Evolutionary conservation across 2,329 filamentous ascomycete genomes (phyloP).

Genomic region (Septoria petroselini): DNA sequence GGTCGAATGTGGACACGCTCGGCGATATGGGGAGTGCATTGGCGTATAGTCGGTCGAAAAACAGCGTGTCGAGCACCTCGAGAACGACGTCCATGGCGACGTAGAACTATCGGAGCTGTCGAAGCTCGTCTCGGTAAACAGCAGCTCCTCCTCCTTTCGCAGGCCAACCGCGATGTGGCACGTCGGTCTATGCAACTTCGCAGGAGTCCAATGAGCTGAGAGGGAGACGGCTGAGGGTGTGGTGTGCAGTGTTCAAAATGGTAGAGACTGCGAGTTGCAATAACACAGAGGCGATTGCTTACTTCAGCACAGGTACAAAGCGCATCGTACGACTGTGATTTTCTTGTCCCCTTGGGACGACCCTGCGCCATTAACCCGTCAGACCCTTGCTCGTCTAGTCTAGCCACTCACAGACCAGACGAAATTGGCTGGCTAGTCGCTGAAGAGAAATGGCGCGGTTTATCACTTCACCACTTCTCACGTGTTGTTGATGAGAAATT

Average conservation of each 20-base stretch:
- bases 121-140: conserved; percentile 8
- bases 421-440: not conserved
- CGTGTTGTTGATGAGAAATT: not conserved
- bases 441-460: not conserved
- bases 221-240: not conserved
- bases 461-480: conserved; percentile 16
- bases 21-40: conserved; percentile 59
- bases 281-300: too few species aligned
- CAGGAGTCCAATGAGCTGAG: not conserved
- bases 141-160: not conserved
- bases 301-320: too few species aligned
- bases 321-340: too few species aligned
- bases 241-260: not conserved
- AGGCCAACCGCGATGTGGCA: conserved; percentile 4
- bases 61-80: conserved; percentile 75
- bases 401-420: not conserved
- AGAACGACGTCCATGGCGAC: conserved; percentile 82
- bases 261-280: not conserved
- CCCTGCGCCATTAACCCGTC: too few species aligned
- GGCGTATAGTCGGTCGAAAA: conserved; percentile 78
- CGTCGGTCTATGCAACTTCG: not conserved
- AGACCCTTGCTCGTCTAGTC: too few species aligned
- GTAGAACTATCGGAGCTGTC: conserved; percentile 1
- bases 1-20: conserved; percentile 53
- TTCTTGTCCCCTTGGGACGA: too few species aligned